phyloP scores from a whole-genome alignment of 768 basidiomycete species.

The Hygrophoropsis aurantiaca region DNA sequence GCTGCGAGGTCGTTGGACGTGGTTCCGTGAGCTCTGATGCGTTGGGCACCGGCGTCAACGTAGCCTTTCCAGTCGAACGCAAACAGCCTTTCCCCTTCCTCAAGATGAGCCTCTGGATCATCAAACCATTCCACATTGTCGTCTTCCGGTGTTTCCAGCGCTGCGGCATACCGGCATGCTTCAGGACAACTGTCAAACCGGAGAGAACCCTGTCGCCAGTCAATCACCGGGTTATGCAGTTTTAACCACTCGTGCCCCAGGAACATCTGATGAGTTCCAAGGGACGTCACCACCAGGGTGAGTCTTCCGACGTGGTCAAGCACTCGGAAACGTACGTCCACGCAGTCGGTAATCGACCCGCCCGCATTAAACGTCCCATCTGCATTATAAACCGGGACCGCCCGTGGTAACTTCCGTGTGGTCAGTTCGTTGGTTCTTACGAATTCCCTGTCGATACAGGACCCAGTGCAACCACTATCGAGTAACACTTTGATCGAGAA shows the following conservation, averaged over 20 bases:
- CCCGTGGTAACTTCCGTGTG: conserved; percentile 1
- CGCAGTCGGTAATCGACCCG: conserved; percentile 10
- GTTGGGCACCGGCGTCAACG: too few species aligned
- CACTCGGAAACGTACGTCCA: neutral
- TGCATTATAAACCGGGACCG: conserved; percentile 18
- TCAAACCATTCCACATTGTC: neutral
- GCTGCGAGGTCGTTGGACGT: neutral
- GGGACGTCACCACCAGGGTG: neutral
- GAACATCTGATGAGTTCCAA: neutral
- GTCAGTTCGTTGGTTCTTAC: conserved; percentile 6
- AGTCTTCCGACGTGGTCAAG: conserved; percentile 1
- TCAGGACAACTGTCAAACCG: conserved; percentile 2
- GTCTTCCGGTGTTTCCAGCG: neutral
- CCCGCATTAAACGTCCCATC: conserved; percentile 12
- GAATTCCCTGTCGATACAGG: conserved; percentile 14
- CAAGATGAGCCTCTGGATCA: neutral
- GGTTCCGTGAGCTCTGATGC: conserved; percentile 7
- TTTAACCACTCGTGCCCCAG: neutral
- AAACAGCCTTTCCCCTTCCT: conserved; percentile 6
- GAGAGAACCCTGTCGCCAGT: neutral
- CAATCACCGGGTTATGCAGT: neutral
- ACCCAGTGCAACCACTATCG: conserved; percentile 22
- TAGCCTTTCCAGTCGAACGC: conserved; percentile 1
- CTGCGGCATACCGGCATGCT: neutral
- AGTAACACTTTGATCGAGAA: conserved; percentile 4